Conservation (phyloP, 148 eudicot genomes). For the Cornus controversa region DNA sequence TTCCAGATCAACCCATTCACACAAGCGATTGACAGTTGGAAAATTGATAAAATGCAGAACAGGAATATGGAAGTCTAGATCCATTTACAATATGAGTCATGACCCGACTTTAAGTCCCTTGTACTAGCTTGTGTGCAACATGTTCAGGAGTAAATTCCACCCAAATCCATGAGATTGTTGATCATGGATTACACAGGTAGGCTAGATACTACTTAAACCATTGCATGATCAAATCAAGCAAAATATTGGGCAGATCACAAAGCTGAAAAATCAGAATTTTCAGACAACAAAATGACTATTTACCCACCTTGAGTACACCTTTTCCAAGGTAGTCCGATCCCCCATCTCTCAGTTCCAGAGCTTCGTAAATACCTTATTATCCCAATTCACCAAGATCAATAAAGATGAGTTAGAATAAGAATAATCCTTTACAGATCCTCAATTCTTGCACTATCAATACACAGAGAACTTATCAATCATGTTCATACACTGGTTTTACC, state of each 20-base stretch:
- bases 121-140: not conserved
- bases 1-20: not conserved
- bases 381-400: not conserved
- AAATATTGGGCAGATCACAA: not conserved
- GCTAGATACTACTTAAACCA: not conserved
- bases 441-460: too few relatives aligned
- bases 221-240: not conserved
- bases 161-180: not conserved
- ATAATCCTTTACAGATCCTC: not conserved
- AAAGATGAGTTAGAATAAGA: not conserved
- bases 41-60: not conserved
- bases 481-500: constrained; percentile 30
- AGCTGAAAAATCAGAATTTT: not conserved
- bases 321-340: constrained; percentile 92
- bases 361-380: constrained; percentile 80
- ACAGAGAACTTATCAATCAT: not conserved
- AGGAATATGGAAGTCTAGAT: not conserved
- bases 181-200: too few relatives aligned
- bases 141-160: not conserved
- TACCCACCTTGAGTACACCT: constrained; percentile 79
- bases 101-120: not conserved
- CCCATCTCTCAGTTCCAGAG: constrained; percentile 91
- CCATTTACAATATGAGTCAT: not conserved
- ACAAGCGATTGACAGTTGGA: too few relatives aligned
- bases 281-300: not conserved